phyloP scores from a whole-genome alignment of 345 rosid species.

The Streptanthus diversifolius region DNA sequence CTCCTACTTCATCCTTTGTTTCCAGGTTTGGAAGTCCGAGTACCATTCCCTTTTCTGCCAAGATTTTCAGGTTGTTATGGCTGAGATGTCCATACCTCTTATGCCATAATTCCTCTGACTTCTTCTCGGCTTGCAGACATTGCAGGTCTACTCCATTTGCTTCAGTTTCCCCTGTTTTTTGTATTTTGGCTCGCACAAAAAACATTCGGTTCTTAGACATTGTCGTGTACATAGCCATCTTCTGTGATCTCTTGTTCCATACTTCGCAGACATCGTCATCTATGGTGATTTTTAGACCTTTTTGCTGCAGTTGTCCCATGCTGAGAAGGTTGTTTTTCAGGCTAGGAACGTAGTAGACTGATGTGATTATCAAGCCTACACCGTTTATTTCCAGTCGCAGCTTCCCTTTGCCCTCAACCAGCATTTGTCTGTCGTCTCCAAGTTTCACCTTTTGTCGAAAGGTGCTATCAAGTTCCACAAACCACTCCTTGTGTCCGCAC shows the following conservation, averaged over 20 bases:
- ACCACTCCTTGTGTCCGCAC: neutral
- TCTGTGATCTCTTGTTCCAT: neutral
- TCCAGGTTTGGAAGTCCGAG: too few relatives aligned
- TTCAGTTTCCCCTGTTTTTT: too few relatives aligned
- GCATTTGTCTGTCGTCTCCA: neutral
- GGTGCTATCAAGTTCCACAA: neutral
- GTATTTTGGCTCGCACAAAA: too few relatives aligned
- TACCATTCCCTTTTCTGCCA: too few relatives aligned
- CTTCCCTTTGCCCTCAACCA: neutral
- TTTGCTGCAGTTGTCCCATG: neutral
- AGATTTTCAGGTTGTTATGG: too few relatives aligned
- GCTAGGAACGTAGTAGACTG: neutral
- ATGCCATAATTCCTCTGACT: too few relatives aligned
- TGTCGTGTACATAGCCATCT: too few relatives aligned
- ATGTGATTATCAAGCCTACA: neutral
- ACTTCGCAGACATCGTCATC: neutral
- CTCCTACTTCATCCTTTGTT: too few relatives aligned
- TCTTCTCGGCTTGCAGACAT: too few relatives aligned
- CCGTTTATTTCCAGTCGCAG: neutral
- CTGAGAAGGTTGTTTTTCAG: neutral
- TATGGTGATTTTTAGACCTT: neutral
- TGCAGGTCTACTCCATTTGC: too few relatives aligned
- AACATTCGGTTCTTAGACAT: too few relatives aligned
- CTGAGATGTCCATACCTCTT: too few relatives aligned
- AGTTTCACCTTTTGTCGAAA: neutral